Evolutionary conservation across 1,284 basidiomycete species (phyloP), one percentile per base, ranked within the genome.

Genomic region (Tilletia walkeri): DNA sequence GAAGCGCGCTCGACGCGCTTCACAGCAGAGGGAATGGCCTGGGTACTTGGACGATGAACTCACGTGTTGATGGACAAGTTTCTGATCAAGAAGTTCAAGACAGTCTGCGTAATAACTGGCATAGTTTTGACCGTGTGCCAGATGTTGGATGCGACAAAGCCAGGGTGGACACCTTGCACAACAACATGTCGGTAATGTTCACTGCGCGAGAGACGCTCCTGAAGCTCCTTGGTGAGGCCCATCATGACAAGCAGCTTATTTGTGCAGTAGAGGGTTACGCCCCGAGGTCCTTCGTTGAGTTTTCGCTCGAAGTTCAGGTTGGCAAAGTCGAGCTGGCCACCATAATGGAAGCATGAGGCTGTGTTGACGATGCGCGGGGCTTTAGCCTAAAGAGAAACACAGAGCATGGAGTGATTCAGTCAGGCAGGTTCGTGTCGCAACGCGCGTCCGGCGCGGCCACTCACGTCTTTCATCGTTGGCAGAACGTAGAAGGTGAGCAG

Each of bases 331-430:
- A 80, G 69, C 1, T 45, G 41, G 0, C 77, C 78, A 20, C 74
- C 77, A 39, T 68, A 70, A 67, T 80, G 78, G 70, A 80, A 80
- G 72, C 69, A 70, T 38, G 75, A 77, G 66, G 75, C 75, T 3
- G 77, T 78, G 65, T 80, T 80, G 69, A 80, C 70, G 66, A 80
- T 74, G 10, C 77, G 47, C 0, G 78, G 78, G 2, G 78, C 75
- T 0, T 2, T 9, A 3, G 73, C 36, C 18, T 67, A 18, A 7
- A 59, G 56, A 36, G 14, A 9, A 1, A 45, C 41, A 45, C 41
- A 45, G 41, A 45, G 14, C 14, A 3, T 45, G 6, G 41, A 45
- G 41, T 45, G 41, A 45, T 45, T 45, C 9, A 14, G 41, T 45
- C 9, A 7, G 9, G 14, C 41, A 18, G 10, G 18, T 53, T 18